Evolutionary conservation across 2,329 filamentous ascomycete genomes (phyloP).

Genomic region (Madurella mycetomatis): DNA sequence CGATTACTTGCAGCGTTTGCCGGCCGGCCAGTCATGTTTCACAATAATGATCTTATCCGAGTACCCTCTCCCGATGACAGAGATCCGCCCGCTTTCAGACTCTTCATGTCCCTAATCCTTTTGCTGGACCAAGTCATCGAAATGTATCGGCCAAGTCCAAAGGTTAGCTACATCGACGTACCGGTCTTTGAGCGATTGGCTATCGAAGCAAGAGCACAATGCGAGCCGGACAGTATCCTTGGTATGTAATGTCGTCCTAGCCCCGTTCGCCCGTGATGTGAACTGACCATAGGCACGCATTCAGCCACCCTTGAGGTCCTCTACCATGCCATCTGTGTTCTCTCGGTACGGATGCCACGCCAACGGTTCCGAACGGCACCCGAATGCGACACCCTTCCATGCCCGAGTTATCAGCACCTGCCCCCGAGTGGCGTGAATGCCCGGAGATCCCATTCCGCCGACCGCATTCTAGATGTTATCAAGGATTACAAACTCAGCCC

Average conservation of each 20-base stretch:
- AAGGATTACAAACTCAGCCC: constrained; percentile 48
- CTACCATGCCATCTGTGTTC: constrained; percentile 60
- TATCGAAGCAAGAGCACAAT: constrained; percentile 48
- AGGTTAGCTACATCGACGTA: constrained; percentile 47
- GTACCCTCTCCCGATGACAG: constrained; percentile 48
- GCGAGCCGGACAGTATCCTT: constrained; percentile 45
- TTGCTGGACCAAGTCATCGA: constrained; percentile 57
- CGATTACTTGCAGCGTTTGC: constrained; percentile 56
- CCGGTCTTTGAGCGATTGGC: constrained; percentile 56
- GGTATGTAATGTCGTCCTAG: constrained; percentile 33
- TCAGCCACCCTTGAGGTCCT: constrained; percentile 58
- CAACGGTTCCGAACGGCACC: constrained; percentile 26
- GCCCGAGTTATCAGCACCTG: constrained; percentile 36
- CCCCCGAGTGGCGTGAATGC: constrained; percentile 49
- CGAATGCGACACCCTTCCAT: constrained; percentile 34
- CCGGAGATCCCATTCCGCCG: constrained; percentile 53
- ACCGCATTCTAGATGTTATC: constrained; percentile 53
- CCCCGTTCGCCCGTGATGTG: no score
- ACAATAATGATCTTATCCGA: constrained; percentile 56
- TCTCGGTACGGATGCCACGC: constrained; percentile 52
- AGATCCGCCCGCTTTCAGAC: constrained; percentile 51
- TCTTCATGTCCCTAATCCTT: constrained; percentile 51
- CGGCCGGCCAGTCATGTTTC: constrained; percentile 55
- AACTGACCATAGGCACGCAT: not conserved
- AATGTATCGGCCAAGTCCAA: constrained; percentile 54